Evolutionary conservation across 495 filamentous ascomycete species (phyloP).

Genomic region (Xylaria palmicola): DNA sequence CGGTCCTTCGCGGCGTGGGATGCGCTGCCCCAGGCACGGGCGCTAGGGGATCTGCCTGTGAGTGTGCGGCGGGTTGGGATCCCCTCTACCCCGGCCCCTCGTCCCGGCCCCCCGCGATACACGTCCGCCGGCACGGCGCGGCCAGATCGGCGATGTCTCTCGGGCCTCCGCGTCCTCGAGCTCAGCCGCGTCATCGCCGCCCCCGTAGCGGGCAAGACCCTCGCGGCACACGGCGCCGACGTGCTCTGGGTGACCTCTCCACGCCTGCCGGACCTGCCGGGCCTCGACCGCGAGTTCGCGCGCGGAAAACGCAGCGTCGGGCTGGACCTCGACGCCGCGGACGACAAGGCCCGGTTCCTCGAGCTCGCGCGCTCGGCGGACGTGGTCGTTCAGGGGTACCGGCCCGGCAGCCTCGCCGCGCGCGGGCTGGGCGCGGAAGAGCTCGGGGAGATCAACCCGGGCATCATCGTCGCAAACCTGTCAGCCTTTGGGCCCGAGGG

Average conservation of each 20-base stretch:
- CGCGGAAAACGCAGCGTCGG: conserved; percentile 44
- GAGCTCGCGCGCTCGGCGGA: conserved; percentile 35
- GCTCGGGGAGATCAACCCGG: conserved; percentile 40
- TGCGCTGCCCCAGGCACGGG: conserved; percentile 36
- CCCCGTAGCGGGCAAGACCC: conserved; percentile 47
- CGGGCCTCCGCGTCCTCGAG: conserved; percentile 52
- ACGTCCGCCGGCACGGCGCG: conserved; percentile 17
- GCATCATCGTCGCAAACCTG: conserved; percentile 52
- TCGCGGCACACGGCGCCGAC: conserved; percentile 52
- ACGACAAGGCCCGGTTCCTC: conserved; percentile 45
- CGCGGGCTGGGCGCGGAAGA: conserved; percentile 47
- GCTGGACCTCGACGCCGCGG: conserved; percentile 46
- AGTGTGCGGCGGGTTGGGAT: conserved; percentile 28
- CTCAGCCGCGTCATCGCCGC: conserved; percentile 43
- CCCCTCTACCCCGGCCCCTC: conserved; percentile 36
- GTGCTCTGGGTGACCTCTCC: conserved; percentile 57
- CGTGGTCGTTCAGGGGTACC: conserved; percentile 49
- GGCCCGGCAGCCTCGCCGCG: conserved; percentile 51
- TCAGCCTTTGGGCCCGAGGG: conserved; percentile 50
- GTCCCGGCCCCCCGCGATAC: conserved; percentile 44
- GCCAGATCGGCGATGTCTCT: conserved; percentile 34
- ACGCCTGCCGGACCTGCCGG: conserved; percentile 53
- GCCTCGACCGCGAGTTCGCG: conserved; percentile 57
- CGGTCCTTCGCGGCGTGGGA: conserved; percentile 44
- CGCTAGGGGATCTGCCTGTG: conserved; percentile 42